Percentiles rank a stretch among this genome's conserved stretches.
phyloP scores from a whole-genome alignment of 495 filamentous ascomycete species.

The Aspergillus egyptiacus region DNA sequence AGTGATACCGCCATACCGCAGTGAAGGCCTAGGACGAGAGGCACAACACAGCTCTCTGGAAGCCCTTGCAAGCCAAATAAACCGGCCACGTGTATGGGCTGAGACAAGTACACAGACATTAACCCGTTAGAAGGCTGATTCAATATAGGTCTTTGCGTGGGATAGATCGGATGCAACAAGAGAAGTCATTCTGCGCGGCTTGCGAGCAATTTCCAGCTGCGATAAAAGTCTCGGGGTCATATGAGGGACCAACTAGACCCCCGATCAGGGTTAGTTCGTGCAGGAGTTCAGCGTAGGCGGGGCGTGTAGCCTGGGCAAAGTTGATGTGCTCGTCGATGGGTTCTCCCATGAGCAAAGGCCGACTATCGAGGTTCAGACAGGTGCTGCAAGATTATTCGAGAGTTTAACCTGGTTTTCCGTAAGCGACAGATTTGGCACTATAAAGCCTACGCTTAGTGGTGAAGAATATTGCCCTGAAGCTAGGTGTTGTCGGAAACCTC shows the following conservation, averaged over 20 bases:
- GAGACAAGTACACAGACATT: constrained; percentile 81
- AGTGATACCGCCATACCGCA: constrained; percentile 67
- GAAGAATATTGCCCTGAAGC: constrained; percentile 2
- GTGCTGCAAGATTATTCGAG: constrained; percentile 27
- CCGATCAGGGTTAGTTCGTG: constrained; percentile 78
- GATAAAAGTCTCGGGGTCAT: constrained; percentile 72
- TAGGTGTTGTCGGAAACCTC: too few relatives aligned
- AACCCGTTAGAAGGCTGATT: constrained; percentile 71
- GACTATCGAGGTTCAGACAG: constrained; percentile 55
- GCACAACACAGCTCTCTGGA: constrained; percentile 75
- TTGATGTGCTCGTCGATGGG: constrained; percentile 64
- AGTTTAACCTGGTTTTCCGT: constrained; percentile 65
- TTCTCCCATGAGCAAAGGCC: constrained; percentile 70
- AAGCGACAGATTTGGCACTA: constrained; percentile 83
- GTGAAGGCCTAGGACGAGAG: constrained; percentile 71
- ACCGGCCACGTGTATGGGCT: constrained; percentile 74
- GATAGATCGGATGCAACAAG: constrained; percentile 64
- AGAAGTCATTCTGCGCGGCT: constrained; percentile 54
- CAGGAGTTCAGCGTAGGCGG: constrained; percentile 71
- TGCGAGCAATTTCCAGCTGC: constrained; percentile 75
- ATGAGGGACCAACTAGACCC: constrained; percentile 66
- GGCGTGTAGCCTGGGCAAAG: constrained; percentile 78
- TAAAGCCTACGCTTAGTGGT: background rate
- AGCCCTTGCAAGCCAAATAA: constrained; percentile 68
- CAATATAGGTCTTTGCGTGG: constrained; percentile 67